Percentiles rank a stretch among this genome's conserved stretches.
Evolutionary conservation across 2,329 filamentous ascomycete genomes (phyloP).

Genomic region (Penicillium brasilianum): DNA sequence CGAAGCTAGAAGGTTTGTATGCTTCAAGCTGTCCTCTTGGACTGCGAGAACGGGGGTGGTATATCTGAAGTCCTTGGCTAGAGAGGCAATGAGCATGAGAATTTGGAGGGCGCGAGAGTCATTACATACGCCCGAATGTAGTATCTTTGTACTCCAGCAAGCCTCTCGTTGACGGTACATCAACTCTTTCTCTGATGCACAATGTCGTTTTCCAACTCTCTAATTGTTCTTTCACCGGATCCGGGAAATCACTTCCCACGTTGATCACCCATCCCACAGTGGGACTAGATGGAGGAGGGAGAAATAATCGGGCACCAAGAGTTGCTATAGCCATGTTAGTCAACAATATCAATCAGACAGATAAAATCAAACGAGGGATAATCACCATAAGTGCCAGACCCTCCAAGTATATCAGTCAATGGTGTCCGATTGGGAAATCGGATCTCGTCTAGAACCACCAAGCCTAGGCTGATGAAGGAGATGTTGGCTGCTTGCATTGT

Average conservation of each 20-base stretch:
- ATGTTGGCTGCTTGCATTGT: slow-evolving; percentile 17
- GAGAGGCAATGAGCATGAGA: slow-evolving; percentile 14
- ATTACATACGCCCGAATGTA: slow-evolving; percentile 35
- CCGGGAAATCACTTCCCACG: slow-evolving; percentile 34
- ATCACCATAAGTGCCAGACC: slow-evolving; percentile 40
- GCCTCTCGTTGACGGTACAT: slow-evolving; percentile 29
- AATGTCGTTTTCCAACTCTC: slow-evolving; percentile 26
- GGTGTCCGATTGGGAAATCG: slow-evolving; percentile 31
- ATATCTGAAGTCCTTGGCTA: slow-evolving; percentile 32
- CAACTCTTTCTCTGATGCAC: slow-evolving; percentile 15
- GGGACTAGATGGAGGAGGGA: slow-evolving; percentile 18
- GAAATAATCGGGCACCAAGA: slow-evolving; percentile 36
- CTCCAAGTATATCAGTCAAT: slow-evolving; percentile 38
- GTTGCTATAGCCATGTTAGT: slow-evolving; percentile 22
- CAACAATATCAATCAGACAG: background rate
- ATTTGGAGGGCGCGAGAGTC: background rate
- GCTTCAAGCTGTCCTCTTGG: slow-evolving; percentile 14
- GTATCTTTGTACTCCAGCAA: slow-evolving; percentile 36
- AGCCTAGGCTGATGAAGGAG: slow-evolving; percentile 40
- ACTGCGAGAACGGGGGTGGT: slow-evolving; percentile 28
- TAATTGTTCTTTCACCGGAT: slow-evolving; percentile 13
- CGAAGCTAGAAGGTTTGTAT: slow-evolving; percentile 16
- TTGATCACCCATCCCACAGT: slow-evolving; percentile 32
- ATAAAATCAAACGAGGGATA: background rate
- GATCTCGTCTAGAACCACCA: slow-evolving; percentile 45